Percentiles rank a stretch among this genome's conserved stretches.
phyloP scores from a whole-genome alignment of 345 rosid species.

The Isatis tinctoria region DNA sequence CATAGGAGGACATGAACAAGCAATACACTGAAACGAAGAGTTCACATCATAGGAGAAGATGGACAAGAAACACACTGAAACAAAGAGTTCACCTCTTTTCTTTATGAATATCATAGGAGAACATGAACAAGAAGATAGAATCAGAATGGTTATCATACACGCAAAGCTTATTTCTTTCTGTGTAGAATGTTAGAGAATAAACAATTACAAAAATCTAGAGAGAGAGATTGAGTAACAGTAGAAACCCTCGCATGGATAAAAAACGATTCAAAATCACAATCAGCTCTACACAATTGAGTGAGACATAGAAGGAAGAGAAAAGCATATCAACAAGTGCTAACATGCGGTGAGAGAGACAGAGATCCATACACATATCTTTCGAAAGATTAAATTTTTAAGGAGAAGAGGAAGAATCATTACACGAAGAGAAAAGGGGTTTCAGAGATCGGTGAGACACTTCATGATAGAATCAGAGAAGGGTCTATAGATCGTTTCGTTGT shows the following conservation, averaged over 20 bases:
- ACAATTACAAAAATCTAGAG: background rate
- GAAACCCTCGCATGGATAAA: background rate
- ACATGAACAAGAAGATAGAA: background rate
- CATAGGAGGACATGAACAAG: too few species aligned
- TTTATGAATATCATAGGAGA: too few species aligned
- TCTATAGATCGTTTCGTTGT: background rate
- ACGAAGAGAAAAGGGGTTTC: background rate
- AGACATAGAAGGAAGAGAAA: background rate
- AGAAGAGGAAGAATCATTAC: background rate
- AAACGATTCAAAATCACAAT: background rate
- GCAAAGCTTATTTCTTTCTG: background rate
- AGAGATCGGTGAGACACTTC: background rate
- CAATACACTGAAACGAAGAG: too few species aligned
- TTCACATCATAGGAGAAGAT: background rate
- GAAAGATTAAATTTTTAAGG: background rate
- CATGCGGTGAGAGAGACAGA: background rate
- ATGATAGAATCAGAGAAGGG: background rate
- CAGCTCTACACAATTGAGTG: background rate
- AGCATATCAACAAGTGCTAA: background rate
- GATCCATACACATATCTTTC: constrained; percentile 1
- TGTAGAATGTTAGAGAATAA: background rate
- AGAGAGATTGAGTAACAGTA: background rate
- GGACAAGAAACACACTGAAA: background rate
- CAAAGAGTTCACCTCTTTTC: too few species aligned
- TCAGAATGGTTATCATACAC: background rate